These are phyloP conservation scores for Gillenia trifoliata DNA, from an alignment of 306 rosid species.

Conservation along the genomic window DNA sequence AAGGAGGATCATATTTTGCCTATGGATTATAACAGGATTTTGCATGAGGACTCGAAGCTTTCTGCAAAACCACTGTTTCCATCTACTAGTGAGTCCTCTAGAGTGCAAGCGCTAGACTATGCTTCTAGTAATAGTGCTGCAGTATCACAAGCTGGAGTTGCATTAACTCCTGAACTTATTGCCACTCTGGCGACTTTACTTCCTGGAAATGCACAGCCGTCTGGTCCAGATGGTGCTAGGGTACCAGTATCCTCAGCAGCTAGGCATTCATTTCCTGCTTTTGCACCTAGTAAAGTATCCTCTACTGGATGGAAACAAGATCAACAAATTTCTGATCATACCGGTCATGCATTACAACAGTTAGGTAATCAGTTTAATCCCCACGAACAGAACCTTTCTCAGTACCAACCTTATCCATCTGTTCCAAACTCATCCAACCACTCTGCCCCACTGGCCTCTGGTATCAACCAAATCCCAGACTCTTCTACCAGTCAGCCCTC, in stretches of 20 bases:
- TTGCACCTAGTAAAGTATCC: conserved; percentile 39
- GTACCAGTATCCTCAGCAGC: conserved; percentile 37
- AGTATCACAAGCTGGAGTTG: conserved; percentile 68
- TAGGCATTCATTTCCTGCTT: conserved; percentile 54
- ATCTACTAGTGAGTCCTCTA: conserved; percentile 39
- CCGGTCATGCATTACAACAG: conserved; percentile 57
- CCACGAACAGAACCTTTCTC: conserved; percentile 39
- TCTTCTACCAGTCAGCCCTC: conserved; percentile 42
- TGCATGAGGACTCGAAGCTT: conserved; percentile 61
- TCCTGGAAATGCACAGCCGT: conserved; percentile 61
- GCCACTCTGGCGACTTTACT: conserved; percentile 76
- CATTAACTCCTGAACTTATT: conserved; percentile 92
- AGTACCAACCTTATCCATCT: conserved; percentile 71
- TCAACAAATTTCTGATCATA: conserved; percentile 57
- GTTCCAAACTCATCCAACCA: conserved; percentile 46
- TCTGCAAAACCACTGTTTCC: conserved; percentile 50
- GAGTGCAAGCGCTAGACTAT: conserved; percentile 56
- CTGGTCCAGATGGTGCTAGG: conserved; percentile 54
- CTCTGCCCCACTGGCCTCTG: conserved; percentile 40
- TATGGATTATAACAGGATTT: conserved; percentile 53
- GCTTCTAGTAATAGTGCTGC: conserved; percentile 39
- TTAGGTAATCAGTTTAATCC: conserved; percentile 51
- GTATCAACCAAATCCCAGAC: conserved; percentile 60
- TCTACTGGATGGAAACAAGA: conserved; percentile 79
- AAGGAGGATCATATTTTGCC: conserved; percentile 62